Evolutionary conservation across 441 rosid species (phyloP).

Genomic region (Aleurites moluccanus): DNA sequence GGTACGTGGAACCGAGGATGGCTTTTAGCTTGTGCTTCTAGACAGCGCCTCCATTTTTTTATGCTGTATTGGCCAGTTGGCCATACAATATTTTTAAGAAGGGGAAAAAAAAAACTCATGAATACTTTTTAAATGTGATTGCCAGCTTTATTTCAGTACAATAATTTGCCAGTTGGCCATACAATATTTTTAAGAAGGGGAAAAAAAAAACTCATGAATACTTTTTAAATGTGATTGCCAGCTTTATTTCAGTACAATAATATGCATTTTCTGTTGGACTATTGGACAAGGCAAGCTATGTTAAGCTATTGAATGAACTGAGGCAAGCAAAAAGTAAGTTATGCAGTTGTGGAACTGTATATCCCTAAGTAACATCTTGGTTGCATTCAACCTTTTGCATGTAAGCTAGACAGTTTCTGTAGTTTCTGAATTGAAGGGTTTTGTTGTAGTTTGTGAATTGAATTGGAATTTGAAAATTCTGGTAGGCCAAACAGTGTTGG

Average conservation of each 20-base stretch:
- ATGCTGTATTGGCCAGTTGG: background rate
- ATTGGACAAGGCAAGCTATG: background rate
- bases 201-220: background rate
- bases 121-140: background rate
- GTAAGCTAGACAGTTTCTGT: background rate
- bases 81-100: background rate
- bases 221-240: background rate
- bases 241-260: background rate
- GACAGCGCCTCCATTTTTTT: background rate
- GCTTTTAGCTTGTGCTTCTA: background rate
- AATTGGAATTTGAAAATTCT: slow-evolving; percentile 1
- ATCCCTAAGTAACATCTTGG: background rate
- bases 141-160: too few species aligned
- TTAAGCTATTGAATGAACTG: background rate
- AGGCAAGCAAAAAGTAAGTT: background rate
- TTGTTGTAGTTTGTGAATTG: background rate
- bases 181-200: background rate
- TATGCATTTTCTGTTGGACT: background rate
- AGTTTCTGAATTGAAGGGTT: background rate
- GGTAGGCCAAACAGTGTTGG: background rate
- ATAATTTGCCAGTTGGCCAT: background rate
- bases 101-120: background rate
- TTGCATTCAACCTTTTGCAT: background rate
- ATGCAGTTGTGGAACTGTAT: background rate
- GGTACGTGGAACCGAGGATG: background rate